Evolutionary conservation across 805 yeast species (phyloP), one percentile per base, ranked within the genome.

Genomic region (Lachancea kluyveri): DNA sequence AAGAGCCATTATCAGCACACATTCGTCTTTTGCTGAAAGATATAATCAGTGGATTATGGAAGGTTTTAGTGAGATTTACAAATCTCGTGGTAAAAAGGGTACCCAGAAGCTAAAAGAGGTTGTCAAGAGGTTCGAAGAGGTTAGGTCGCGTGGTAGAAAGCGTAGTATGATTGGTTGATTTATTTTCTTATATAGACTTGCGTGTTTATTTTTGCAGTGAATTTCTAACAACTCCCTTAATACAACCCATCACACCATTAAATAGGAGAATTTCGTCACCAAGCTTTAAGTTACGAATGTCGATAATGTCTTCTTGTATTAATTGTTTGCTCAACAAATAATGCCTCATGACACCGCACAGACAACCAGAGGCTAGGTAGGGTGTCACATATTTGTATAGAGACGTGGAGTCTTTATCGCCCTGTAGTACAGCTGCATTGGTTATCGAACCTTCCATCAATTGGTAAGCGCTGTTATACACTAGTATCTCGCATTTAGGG

Each of bases 91-190:
- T 5, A 57, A 59, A 21, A 51, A 47, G 13, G 70, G 70, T 11
- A 45, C 44, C 12, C 68, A 65, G 42, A 63, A 60, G 28, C 42
- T 60, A 24, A 62, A 51, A 10, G 92, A 81, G 41, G 72, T 79
- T 0, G 43, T 74, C 37, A 68, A 67, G 33, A 70, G 88, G 52
- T 69, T 92, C 30, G 83, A 78, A 33, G 94, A 81, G 26, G 97
- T 90, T 1, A 67, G 97, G 48, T 57, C 81, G 63, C 74, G 98
- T 52, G 98, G 98, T 1, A 70, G 98, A 45, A 92, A 92, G 70
- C 73, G 98, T 58, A 81, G 94, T 37, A 85, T 90, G 95, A 61
- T 88, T 28, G 98, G 98, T 11, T 79, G 47, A 43, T 7, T 10
- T 8, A n/a, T 4, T 6, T 10, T 10, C 12, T 16, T 21, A 16